Percentiles rank a stretch among this genome's conserved stretches.
These are phyloP conservation scores for Apocynum venetum DNA, from an alignment of 257 asterid genomes.

Conservation along the genomic window DNA sequence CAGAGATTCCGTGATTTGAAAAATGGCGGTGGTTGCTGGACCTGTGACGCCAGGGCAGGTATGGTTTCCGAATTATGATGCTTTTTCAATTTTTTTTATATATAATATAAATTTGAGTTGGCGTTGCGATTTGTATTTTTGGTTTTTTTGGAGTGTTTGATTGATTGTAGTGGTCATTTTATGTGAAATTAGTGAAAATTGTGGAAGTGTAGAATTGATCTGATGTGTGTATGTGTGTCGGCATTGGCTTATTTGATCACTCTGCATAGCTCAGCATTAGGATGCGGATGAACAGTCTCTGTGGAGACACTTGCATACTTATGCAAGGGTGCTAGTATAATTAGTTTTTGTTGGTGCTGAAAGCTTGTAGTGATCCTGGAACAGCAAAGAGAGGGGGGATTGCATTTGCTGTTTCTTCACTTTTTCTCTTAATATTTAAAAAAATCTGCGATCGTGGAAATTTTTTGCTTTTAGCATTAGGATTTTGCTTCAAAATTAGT, in stretches of 20 bases:
- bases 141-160: neutral
- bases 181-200: neutral
- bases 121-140: neutral
- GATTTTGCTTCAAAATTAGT: neutral
- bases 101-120: neutral
- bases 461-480: neutral
- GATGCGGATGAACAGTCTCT: neutral
- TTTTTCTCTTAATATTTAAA: neutral
- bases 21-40: slow-evolving; percentile 65
- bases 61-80: slow-evolving; percentile 12
- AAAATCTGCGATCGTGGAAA: neutral
- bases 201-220: neutral
- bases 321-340: neutral
- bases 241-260: slow-evolving; percentile 9
- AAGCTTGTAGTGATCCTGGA: slow-evolving; percentile 1
- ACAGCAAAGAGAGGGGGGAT: neutral
- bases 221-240: slow-evolving; percentile 5
- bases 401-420: no score
- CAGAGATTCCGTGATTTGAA: slow-evolving; percentile 2
- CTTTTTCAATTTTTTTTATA: neutral
- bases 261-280: neutral
- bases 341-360: neutral
- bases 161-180: slow-evolving; percentile 1
- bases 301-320: neutral
- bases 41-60: slow-evolving; percentile 78